Conservation (phyloP, 2,329 filamentous ascomycete species). For the Fusarium lateritium region DNA sequence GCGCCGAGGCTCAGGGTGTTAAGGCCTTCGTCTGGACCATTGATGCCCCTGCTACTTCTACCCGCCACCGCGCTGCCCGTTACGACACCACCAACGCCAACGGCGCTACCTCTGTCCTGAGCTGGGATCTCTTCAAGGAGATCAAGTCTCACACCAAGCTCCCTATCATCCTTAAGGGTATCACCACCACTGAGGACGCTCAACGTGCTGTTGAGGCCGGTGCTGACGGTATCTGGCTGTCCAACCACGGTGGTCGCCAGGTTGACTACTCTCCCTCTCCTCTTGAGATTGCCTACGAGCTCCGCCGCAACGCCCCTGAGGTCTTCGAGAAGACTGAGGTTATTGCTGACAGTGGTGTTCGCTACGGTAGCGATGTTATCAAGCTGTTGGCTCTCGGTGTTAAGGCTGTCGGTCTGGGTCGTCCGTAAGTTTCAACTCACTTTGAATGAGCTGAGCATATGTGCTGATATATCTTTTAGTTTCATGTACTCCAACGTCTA, state of each 20-base stretch:
- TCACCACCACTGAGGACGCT: constrained; percentile 57
- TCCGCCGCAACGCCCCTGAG: constrained; percentile 56
- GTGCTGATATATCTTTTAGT: constrained; percentile 3
- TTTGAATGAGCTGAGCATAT: accelerated
- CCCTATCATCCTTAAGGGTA: constrained; percentile 57
- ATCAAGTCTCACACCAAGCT: constrained; percentile 53
- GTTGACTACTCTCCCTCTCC: constrained; percentile 53
- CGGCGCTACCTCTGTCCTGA: constrained; percentile 42
- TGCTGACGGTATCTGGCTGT: constrained; percentile 57
- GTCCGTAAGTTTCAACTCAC: constrained; percentile 45
- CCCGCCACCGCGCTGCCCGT: constrained; percentile 46
- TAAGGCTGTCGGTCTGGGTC: constrained; percentile 60
- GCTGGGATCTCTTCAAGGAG: constrained; percentile 49
- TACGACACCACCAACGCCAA: constrained; percentile 49
- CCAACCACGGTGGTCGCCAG: constrained; percentile 61
- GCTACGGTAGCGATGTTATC: constrained; percentile 57
- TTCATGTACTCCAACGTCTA: constrained; percentile 68
- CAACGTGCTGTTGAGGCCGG: constrained; percentile 52
- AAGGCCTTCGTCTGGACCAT: constrained; percentile 59
- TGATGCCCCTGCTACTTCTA: constrained; percentile 48
- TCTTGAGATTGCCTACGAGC: constrained; percentile 49
- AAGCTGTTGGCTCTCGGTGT: constrained; percentile 59
- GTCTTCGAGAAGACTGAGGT: constrained; percentile 56
- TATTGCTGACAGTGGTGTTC: constrained; percentile 57
- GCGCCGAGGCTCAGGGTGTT: constrained; percentile 53